Percentiles rank a stretch among this genome's conserved stretches.
These are phyloP conservation scores for Floccularia luteovirens DNA, from an alignment of 768 basidiomycete species.

Conservation along the genomic window DNA sequence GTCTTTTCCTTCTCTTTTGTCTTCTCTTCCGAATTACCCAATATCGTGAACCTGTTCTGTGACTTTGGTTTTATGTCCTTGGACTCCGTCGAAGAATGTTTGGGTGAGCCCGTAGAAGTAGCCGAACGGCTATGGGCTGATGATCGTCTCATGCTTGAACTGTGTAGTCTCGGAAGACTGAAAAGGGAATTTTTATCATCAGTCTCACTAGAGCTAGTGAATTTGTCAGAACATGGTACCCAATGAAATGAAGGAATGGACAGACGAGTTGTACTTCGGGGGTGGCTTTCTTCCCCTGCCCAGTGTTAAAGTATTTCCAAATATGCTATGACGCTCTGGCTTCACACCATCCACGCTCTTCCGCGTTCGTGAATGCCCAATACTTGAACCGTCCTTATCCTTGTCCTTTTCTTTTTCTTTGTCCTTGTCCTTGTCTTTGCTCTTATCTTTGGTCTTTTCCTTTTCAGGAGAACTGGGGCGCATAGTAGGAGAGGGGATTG, in stretches of 20 bases:
- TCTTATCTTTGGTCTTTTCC: conserved; percentile 19
- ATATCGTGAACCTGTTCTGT: too few relatives aligned
- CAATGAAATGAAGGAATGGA: background rate
- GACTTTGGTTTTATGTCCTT: conserved; percentile 1
- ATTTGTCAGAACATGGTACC: conserved; percentile 3
- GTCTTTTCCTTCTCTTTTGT: conserved; percentile 9
- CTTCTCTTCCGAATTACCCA: background rate
- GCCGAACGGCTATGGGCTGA: conserved; percentile 34
- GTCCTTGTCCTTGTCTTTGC: conserved; percentile 18
- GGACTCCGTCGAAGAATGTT: background rate
- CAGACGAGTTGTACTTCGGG: conserved; percentile 44
- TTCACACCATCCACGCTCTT: conserved; percentile 40
- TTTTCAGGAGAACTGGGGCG: too few relatives aligned
- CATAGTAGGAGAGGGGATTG: conserved; percentile 17
- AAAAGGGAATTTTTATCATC: conserved; percentile 41
- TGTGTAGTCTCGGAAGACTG: conserved; percentile 41
- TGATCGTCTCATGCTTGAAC: conserved; percentile 25
- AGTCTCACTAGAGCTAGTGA: conserved; percentile 9
- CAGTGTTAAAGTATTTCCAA: conserved; percentile 61
- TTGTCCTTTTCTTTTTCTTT: conserved; percentile 26
- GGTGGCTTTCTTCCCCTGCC: conserved; percentile 76
- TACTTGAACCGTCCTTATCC: conserved; percentile 20
- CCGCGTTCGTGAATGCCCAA: conserved; percentile 36
- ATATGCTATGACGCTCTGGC: conserved; percentile 74
- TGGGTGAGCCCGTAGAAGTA: conserved; percentile 31